Conservation (phyloP, 1,139 yeast genomes). For the Meyerozyma elateridarum region DNA sequence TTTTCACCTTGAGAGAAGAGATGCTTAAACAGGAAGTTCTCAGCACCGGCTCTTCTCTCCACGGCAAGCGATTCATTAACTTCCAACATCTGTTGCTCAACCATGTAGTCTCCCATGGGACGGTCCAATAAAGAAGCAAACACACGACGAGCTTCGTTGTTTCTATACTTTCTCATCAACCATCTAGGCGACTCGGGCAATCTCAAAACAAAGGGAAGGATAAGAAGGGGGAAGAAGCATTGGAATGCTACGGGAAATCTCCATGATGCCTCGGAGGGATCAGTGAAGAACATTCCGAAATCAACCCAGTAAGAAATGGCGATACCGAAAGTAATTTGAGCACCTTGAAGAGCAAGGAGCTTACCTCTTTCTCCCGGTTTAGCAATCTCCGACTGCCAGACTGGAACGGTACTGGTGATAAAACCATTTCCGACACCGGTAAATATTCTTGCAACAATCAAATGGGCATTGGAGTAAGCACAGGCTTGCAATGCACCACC, state of each 20-base stretch:
- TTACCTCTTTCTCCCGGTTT: constrained; percentile 32
- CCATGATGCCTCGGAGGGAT: constrained; percentile 19
- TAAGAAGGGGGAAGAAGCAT: constrained; percentile 28
- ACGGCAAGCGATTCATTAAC: constrained; percentile 25
- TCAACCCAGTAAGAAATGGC: constrained; percentile 42
- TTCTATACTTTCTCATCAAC: constrained; percentile 17
- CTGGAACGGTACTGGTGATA: constrained; percentile 36
- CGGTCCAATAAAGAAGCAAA: constrained; percentile 40
- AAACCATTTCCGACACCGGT: constrained; percentile 41
- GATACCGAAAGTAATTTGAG: constrained; percentile 36
- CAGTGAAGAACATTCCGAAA: constrained; percentile 35
- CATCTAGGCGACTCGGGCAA: constrained; percentile 23
- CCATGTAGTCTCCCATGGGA: constrained; percentile 22
- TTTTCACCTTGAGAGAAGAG: constrained; percentile 36
- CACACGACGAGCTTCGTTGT: constrained; percentile 45
- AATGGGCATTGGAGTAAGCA: constrained; percentile 28
- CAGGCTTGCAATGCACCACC: constrained; percentile 36
- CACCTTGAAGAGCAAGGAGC: constrained; percentile 33
- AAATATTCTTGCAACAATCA: constrained; percentile 37
- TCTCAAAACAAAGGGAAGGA: constrained; percentile 11
- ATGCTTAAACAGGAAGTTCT: constrained; percentile 20
- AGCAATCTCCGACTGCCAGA: constrained; percentile 36
- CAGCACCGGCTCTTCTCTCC: constrained; percentile 22
- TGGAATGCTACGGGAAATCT: constrained; percentile 48
- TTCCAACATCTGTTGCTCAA: constrained; percentile 27